phyloP scores from a whole-genome alignment of 768 basidiomycete species.

The Cantharellus anzutake region DNA sequence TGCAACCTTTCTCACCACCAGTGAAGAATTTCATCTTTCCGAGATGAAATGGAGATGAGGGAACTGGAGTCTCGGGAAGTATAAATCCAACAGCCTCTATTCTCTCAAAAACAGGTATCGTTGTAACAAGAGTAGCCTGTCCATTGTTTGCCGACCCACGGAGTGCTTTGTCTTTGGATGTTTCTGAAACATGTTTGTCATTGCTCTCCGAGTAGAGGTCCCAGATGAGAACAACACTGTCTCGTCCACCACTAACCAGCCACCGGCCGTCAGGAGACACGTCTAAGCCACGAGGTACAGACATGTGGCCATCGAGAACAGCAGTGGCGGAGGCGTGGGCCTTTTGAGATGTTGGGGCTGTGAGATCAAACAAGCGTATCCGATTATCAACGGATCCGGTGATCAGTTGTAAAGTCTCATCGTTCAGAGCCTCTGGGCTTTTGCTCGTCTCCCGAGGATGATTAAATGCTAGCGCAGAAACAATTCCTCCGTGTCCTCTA shows the following conservation, averaged over 20 bases:
- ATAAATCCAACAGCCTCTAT: constrained; percentile 74
- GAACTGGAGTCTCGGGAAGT: constrained; percentile 29
- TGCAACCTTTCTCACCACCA: constrained; percentile 73
- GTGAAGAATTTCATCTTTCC: constrained; percentile 51
- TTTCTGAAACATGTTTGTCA: too few relatives aligned
- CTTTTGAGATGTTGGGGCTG: constrained; percentile 37
- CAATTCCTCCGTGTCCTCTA: constrained; percentile 94
- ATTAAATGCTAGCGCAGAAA: constrained; percentile 77
- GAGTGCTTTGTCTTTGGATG: constrained; percentile 10
- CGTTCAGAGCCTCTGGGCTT: constrained; percentile 21
- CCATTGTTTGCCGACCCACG: constrained; percentile 12
- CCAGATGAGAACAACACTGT: constrained; percentile 88
- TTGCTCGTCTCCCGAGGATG: constrained; percentile 44
- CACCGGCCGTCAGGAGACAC: constrained; percentile 72
- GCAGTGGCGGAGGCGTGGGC: constrained; percentile 46
- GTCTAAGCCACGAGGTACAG: constrained; percentile 81
- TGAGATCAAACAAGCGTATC: constrained; percentile 82
- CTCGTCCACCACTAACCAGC: constrained; percentile 81
- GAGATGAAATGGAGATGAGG: constrained; percentile 20
- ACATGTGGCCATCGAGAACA: constrained; percentile 88
- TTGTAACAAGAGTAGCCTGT: constrained; percentile 44
- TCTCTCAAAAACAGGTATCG: constrained; percentile 67
- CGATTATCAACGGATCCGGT: constrained; percentile 86
- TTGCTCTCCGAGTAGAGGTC: constrained; percentile 28
- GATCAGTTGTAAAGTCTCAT: constrained; percentile 26